Base-by-base conservation (phyloP, 192 early-diverging fungal genomes). In the Coemansia sp. region DNA sequence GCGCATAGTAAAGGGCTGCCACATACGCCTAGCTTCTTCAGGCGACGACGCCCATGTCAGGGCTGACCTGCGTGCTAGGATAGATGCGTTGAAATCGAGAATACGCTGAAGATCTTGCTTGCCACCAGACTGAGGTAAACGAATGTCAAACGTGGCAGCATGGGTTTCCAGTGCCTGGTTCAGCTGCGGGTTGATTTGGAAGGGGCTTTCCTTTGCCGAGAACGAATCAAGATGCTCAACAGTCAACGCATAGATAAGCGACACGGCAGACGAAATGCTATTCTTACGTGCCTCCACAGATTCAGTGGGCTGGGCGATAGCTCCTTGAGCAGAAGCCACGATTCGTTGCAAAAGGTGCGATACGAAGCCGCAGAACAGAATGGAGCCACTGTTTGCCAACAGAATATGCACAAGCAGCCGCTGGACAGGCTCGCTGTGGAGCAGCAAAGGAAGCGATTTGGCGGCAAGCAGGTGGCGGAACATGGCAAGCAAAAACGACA, bases 321-420 rank as follows among this genome's bases (percentile, higher is more conserved):
- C 8, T 35, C 57, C 18, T 35, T 59, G 57, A 15, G 8, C 35
- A 20, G 57, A n/a, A 35, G 16, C 24, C 44, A 61, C 49, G 20
- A 72, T 16, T 26, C 67, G 34, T 26, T 33, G 39, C 10, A 68
- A 34, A 26, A 75, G 55, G 58, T 41, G 67, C 11, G 46, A 60
- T 8, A 63, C 60, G 23, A 64, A 16, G 5, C n/a, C 12, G 34
- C 76, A 55, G 39, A 78, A 73, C n/a, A 30, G 44, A 21, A 24
- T 2, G 11, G 71, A 71, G 34, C 72, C 72, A 6, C 66, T 56
- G 26, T 45, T 55, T 9, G 75, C 75, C 33, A 77, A 21, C 56
- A 83, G n/a, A 18, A 68, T 26, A 18, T 77, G 75, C 6, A 55
- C 64, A 20, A 83, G 41, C 36, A 83, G 68, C n/a, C 66, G 61